A percentile compares a stretch with the other conserved stretches of the same genome.
Evolutionary conservation across 2,329 filamentous ascomycete genomes (phyloP).

Genomic region (Phialophora macrospora): DNA sequence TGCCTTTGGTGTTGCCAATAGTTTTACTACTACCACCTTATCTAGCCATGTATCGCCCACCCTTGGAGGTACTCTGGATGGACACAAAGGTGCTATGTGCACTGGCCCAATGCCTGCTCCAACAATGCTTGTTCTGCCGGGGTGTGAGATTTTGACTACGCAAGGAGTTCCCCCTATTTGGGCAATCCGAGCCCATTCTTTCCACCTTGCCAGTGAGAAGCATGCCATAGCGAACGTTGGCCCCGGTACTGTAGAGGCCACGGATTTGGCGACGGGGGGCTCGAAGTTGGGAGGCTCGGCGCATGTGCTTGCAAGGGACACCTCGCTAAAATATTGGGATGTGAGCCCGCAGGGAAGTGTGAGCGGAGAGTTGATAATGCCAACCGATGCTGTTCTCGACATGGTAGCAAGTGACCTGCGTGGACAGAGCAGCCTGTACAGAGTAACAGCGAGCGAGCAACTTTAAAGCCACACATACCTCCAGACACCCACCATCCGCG

Average conservation of each 20-base stretch:
- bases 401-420: not conserved
- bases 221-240: conserved; percentile 20
- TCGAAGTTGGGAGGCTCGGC: conserved; percentile 20
- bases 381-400: not conserved
- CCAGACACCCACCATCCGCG: not conserved
- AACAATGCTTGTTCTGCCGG: not conserved
- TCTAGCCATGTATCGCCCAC: not conserved
- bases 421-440: not conserved
- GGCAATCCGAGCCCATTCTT: not conserved
- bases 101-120: not conserved
- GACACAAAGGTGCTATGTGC: not conserved
- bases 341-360: conserved; percentile 61
- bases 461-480: not conserved
- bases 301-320: conserved; percentile 32
- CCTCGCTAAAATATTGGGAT: conserved; percentile 59
- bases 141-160: not conserved
- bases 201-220: not conserved
- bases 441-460: not conserved
- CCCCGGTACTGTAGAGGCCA: conserved; percentile 21
- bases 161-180: not conserved
- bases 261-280: conserved; percentile 20
- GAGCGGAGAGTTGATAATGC: not conserved
- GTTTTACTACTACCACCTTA: not conserved
- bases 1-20: not conserved
- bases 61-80: not conserved